phyloP scores from a whole-genome alignment of 2,329 filamentous ascomycete genomes.

The Stagonosporopsis vannaccii region DNA sequence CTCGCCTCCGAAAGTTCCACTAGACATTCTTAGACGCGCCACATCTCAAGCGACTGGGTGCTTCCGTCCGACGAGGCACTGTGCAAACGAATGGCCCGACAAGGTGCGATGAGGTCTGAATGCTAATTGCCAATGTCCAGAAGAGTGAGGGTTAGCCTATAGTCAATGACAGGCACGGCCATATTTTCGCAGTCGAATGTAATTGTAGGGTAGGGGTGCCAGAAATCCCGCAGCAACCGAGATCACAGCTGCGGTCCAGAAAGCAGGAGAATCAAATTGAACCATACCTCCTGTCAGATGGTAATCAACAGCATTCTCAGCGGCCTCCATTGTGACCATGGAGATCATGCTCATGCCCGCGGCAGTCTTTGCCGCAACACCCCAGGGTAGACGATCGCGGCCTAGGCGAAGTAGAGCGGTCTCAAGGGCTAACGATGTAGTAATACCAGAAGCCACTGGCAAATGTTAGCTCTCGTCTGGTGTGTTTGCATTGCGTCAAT shows the following conservation, averaged over 20 bases:
- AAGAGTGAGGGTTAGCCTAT: background rate
- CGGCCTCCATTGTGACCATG: conserved; percentile 66
- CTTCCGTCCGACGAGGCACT: background rate
- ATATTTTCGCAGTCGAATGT: conserved; percentile 57
- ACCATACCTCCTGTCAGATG: conserved; percentile 62
- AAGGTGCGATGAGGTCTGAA: too few relatives aligned
- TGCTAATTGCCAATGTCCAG: background rate
- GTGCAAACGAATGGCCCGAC: too few relatives aligned
- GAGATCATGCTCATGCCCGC: conserved; percentile 67
- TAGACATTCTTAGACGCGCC: background rate
- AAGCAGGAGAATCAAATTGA: conserved; percentile 55
- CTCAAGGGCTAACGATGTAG: conserved; percentile 61
- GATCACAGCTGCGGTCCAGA: conserved; percentile 61
- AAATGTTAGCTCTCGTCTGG: background rate
- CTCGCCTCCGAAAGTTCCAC: background rate
- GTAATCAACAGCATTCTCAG: conserved; percentile 64
- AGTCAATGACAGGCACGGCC: conserved; percentile 58
- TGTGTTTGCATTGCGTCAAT: background rate
- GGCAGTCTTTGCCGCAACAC: conserved; percentile 58
- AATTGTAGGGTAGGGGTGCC: conserved; percentile 63
- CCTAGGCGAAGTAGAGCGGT: conserved; percentile 60
- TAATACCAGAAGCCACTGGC: conserved; percentile 61
- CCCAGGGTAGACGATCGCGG: conserved; percentile 58
- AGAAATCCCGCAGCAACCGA: conserved; percentile 57
- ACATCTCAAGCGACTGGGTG: background rate